phyloP scores from a whole-genome alignment of 2,329 filamentous ascomycete genomes.

The Arachnomyces sp. region DNA sequence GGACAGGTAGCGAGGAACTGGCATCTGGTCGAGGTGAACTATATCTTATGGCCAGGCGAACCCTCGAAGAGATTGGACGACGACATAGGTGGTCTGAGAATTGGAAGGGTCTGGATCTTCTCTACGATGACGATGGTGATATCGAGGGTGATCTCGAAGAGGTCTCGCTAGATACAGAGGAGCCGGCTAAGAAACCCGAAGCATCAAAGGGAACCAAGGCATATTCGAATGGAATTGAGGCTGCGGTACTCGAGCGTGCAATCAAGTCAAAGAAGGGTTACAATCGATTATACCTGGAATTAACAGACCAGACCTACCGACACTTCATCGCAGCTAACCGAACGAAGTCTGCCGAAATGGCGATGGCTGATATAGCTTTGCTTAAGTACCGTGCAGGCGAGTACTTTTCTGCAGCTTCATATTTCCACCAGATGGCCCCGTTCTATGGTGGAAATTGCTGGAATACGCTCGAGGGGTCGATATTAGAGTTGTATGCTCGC shows the following conservation, averaged over 20 bases:
- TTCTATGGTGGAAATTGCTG: constrained; percentile 73
- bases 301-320: constrained; percentile 77
- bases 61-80: constrained; percentile 66
- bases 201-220: constrained; percentile 5
- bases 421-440: constrained; percentile 68
- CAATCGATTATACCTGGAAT: constrained; percentile 58
- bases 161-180: constrained; percentile 25
- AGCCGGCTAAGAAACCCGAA: constrained; percentile 12
- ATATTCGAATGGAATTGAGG: constrained; percentile 42
- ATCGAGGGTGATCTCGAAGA: constrained; percentile 25
- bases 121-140: constrained; percentile 26
- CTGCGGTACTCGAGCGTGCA: constrained; percentile 52
- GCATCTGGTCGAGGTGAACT: constrained; percentile 77
- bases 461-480: constrained; percentile 69
- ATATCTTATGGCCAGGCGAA: constrained; percentile 67
- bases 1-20: constrained; percentile 66
- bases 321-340: constrained; percentile 76
- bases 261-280: constrained; percentile 56
- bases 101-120: constrained; percentile 53
- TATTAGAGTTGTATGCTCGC: constrained; percentile 75
- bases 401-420: constrained; percentile 62
- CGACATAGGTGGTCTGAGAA: constrained; percentile 67
- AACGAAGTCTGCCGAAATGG: constrained; percentile 64
- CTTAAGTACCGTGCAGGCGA: constrained; percentile 71
- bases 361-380: constrained; percentile 76